Percentiles rank a stretch among this genome's conserved stretches.
These are phyloP conservation scores for Taiozyma onychis DNA, from an alignment of 1,139 yeast genomes.

Conservation along the genomic window DNA sequence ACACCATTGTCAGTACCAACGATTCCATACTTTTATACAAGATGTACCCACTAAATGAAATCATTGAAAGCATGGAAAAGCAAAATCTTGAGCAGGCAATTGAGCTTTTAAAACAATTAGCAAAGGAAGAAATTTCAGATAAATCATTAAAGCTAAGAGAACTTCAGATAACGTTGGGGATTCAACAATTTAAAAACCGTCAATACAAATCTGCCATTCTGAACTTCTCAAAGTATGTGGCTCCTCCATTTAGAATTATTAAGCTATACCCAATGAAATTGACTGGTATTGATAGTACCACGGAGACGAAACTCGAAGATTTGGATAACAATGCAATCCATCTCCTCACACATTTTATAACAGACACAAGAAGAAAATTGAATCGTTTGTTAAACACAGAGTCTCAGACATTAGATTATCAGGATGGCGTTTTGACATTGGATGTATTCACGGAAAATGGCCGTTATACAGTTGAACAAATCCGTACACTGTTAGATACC, in stretches of 20 bases:
- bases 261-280: conserved; percentile 36
- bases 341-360: conserved; percentile 48
- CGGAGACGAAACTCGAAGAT: not conserved
- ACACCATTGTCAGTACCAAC: conserved; percentile 18
- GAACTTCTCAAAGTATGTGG: conserved; percentile 46
- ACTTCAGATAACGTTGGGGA: conserved; percentile 39
- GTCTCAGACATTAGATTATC: conserved; percentile 16
- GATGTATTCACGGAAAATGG: conserved; percentile 16
- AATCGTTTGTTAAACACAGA: conserved; percentile 24
- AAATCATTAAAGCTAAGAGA: conserved; percentile 35
- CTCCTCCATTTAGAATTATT: conserved; percentile 50
- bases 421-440: conserved; percentile 12
- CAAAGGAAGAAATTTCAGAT: conserved; percentile 26
- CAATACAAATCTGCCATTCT: conserved; percentile 36
- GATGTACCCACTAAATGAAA: conserved; percentile 28
- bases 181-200: conserved; percentile 28
- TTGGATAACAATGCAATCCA: conserved; percentile 43
- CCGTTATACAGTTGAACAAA: conserved; percentile 21
- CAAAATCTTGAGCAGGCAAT: conserved; percentile 35
- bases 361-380: conserved; percentile 44
- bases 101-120: conserved; percentile 31
- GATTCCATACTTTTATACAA: conserved; percentile 31
- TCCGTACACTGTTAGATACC: conserved; percentile 65
- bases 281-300: conserved; percentile 15
- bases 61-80: conserved; percentile 31